Evolutionary conservation across 1,284 basidiomycete genomes (phyloP), one percentile per base, ranked within the genome.

Genomic region (Calocybe gambosa): DNA sequence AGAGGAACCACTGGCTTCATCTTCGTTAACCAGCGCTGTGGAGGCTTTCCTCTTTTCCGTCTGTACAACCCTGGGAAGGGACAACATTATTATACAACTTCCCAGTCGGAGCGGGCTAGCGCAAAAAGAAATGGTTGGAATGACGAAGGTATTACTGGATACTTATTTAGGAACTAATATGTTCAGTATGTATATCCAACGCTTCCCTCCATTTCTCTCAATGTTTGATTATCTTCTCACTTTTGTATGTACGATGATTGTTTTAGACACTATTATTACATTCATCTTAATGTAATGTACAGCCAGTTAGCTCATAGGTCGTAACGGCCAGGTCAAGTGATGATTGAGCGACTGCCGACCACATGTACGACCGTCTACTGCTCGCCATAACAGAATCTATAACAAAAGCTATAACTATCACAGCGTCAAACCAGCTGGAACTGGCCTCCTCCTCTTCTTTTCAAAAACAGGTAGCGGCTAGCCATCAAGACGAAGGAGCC

Each of bases 131-230:
- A 33, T 28, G 53, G 50, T 10, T 54, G 48, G 43, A 36, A 9
- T 28, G 51, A 54, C 19, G 48, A 52, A 23, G 51, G 51, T 10
- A 16, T 52, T 10, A 42, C 44, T 13, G 53, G 53, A 6, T 54
- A 50, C 20, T 12, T 54, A 23, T 45, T 45, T 8, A 37, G 40
- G 12, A 29, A 23, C 21, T 51, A 20, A 50, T 26, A 26, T 21
- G 16, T n/a, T 20, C 13, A 39, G 37, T 31, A 26, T 26, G 5
- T n/a, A n/a, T n/a, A n/a, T 26, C 5, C 25, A 26, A 5, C 25
- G 25, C 25, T 26, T 26, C 9, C 9, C 25, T 26, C n/a, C 25
- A 26, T 26, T 26, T 26, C 25, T 5, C 25, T n/a, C n/a, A n/a
- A n/a, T n/a, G n/a, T n/a, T n/a, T n/a, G n/a, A n/a, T n/a, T n/a